Evolutionary conservation across 352 stramenopile species (phyloP).

Genomic region (Peronospora belbahrii): DNA sequence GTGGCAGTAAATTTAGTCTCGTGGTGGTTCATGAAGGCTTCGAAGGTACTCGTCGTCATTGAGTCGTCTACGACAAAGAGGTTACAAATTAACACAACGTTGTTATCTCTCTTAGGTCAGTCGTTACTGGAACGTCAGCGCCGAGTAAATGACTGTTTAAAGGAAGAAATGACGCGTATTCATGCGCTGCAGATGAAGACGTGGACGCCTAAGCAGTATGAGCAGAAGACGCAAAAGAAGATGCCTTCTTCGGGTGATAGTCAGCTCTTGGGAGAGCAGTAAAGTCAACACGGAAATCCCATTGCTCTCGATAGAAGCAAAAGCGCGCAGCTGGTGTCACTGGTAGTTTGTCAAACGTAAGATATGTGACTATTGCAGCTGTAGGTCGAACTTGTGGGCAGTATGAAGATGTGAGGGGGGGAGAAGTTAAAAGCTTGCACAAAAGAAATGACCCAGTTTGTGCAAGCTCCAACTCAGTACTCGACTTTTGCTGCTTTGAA

Average conservation of each 20-base stretch:
- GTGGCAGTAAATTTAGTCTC: conserved; percentile 77
- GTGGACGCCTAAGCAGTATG: conserved; percentile 75
- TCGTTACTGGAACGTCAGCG: conserved; percentile 72
- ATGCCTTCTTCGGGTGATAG: conserved; percentile 29
- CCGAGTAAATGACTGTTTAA: conserved; percentile 69
- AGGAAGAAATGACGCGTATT: conserved; percentile 79
- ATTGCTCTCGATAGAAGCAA: not conserved
- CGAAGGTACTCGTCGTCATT: conserved; percentile 38
- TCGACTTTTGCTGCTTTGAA: conserved; percentile 6
- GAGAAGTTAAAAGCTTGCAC: too few relatives aligned
- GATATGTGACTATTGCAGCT: conserved; percentile 4
- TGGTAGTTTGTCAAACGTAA: not conserved
- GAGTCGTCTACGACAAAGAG: not conserved
- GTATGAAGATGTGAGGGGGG: too few relatives aligned
- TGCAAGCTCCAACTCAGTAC: conserved; percentile 13
- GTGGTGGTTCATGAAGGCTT: conserved; percentile 77
- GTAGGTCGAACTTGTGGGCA: conserved; percentile 5
- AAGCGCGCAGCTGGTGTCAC: not conserved
- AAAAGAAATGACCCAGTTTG: conserved; percentile 14
- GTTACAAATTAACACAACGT: not conserved
- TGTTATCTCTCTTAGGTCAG: conserved; percentile 35
- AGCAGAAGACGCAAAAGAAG: conserved; percentile 69
- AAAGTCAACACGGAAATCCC: conserved; percentile 2
- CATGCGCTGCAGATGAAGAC: conserved; percentile 85
- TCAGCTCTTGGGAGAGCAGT: conserved; percentile 52